Base-by-base conservation (phyloP, 1,139 yeast species). In the Saccharomyces hybrid region DNA sequence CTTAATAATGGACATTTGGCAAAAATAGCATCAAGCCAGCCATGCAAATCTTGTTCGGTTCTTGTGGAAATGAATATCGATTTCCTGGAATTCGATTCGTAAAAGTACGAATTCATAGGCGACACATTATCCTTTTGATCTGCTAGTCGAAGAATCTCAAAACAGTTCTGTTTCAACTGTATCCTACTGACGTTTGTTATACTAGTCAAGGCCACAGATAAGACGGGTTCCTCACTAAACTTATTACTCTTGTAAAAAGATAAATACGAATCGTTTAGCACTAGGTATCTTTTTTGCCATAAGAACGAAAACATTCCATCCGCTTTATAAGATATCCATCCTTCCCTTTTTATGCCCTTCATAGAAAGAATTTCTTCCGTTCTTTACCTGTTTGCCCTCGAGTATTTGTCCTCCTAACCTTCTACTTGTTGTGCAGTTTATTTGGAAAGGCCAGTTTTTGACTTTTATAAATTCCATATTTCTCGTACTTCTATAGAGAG, bases 321-420 rank as follows among this genome's bases (percentile, higher is more conserved):
- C 62, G 90, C 97, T 68, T 88, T 89, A 54, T 88, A 83, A 56
- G 87, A 88, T 31, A 88, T 90, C 96, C 96, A 90, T 0, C 96
- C 96, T 38, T 16, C 44, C 44, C 11, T 38, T 38, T 38, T 38
- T 16, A 38, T 16, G 25, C 44, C 44, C 44, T 38, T 38, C 44
- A 38, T 38, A 3, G 7, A 38, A 38, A 38, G 44, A 55, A 58
- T 56, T 41, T 27, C 34, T 23, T n/a, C 23, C 49, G 49, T 13
- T 16, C 2, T 16, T n/a, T 9, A 8, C 27, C 5, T 34, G n/a
- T 14, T 11, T 20, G 25, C 2, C 34, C 9, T 16, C 26, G 5
- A 25, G 49, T 32, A n/a, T 20, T n/a, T 16, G 20, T 9, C 4
- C 8, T 46, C 11, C 16, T 9, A 5, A 27, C 2, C 9, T 16